Percentiles rank a stretch among this genome's conserved stretches.
Evolutionary conservation across 1,284 basidiomycete genomes (phyloP).

Genomic region (Boletus mariae): DNA sequence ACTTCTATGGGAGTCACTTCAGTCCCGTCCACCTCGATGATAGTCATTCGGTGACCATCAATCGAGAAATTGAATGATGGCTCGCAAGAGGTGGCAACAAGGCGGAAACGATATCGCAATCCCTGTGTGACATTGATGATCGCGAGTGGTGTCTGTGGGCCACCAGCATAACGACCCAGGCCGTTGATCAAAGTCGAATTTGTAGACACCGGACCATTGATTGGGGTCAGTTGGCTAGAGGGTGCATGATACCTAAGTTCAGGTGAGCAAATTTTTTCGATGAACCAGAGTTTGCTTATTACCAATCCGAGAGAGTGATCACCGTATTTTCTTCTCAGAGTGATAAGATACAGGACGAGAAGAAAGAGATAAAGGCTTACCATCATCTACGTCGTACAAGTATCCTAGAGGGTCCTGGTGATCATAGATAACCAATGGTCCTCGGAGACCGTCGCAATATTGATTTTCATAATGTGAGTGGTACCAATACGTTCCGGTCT

Average conservation of each 20-base stretch:
- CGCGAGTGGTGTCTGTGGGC: constrained; percentile 31
- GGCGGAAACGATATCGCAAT: constrained; percentile 32
- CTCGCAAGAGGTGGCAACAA: constrained; percentile 36
- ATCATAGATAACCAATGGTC: constrained; percentile 40
- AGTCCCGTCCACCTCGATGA: constrained; percentile 50
- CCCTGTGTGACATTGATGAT: constrained; percentile 31
- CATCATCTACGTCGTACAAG: constrained; percentile 41
- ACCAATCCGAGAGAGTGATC: constrained; percentile 34
- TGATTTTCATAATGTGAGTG: constrained; percentile 31
- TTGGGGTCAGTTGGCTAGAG: constrained; percentile 11
- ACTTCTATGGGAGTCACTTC: constrained; percentile 39
- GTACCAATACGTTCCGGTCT: constrained; percentile 35
- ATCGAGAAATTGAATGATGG: constrained; percentile 40
- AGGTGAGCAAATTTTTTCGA: neutral
- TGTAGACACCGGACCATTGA: constrained; percentile 17
- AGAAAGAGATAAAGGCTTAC: constrained; percentile 14
- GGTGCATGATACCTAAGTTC: constrained; percentile 28
- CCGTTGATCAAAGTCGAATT: constrained; percentile 50
- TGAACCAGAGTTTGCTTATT: neutral
- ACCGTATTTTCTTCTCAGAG: constrained; percentile 24
- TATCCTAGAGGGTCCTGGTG: constrained; percentile 33
- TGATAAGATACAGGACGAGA: neutral
- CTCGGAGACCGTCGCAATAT: constrained; percentile 48
- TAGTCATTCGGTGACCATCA: constrained; percentile 40
- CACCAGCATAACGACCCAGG: constrained; percentile 37